phyloP scores from a whole-genome alignment of 371 early-diverging fungal genomes.

The Mortierella sp. region DNA sequence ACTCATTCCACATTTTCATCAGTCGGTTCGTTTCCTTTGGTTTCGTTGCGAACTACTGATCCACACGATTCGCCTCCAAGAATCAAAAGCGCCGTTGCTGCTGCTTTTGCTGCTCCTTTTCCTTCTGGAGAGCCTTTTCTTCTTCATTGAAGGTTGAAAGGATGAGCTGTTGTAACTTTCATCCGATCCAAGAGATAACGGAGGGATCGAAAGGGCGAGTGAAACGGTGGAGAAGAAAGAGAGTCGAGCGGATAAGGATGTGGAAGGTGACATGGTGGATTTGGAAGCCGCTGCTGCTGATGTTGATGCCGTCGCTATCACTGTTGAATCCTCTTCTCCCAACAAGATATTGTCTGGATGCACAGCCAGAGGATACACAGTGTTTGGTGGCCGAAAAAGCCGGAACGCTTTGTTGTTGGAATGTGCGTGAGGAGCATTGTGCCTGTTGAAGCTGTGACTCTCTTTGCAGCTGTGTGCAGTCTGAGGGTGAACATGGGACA shows the following conservation, averaged over 20 bases:
- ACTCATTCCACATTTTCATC: constrained; percentile 48
- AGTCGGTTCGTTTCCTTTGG: constrained; percentile 31
- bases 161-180: constrained; percentile 13
- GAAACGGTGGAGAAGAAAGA: constrained; percentile 34
- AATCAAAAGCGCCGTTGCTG: constrained; percentile 37
- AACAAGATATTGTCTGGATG: constrained; percentile 43
- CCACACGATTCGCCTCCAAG: constrained; percentile 23
- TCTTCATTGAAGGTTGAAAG: constrained; percentile 9
- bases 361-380: constrained; percentile 43
- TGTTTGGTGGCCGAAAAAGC: constrained; percentile 41
- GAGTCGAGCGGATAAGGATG: constrained; percentile 33
- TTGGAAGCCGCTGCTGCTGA: no score
- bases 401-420: constrained; percentile 49
- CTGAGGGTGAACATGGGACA: constrained; percentile 28
- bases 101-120: constrained; percentile 19
- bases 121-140: constrained; percentile 22
- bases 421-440: constrained; percentile 43
- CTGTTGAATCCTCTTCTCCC: no score
- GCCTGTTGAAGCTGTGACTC: constrained; percentile 33
- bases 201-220: constrained; percentile 16
- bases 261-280: constrained; percentile 13
- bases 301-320: no score
- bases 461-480: constrained; percentile 33
- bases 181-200: constrained; percentile 29
- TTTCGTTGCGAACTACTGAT: constrained; percentile 31